Evolutionary conservation across 345 rosid species (phyloP).

Genomic region (Brassica rapa): DNA sequence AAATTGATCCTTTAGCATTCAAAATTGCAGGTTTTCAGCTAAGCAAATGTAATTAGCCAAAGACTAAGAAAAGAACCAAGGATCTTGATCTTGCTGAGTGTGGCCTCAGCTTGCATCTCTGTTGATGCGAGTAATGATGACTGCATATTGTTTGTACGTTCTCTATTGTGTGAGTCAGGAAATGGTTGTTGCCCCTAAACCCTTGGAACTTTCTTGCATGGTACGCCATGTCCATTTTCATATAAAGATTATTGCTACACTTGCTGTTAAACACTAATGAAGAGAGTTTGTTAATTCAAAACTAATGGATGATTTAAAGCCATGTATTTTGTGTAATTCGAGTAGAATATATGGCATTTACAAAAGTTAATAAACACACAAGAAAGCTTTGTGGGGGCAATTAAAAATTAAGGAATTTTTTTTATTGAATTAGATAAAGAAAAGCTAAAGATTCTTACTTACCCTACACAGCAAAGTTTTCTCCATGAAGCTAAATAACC

Average conservation of each 20-base stretch:
- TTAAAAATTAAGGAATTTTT: background rate
- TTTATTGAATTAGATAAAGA: constrained; percentile 17
- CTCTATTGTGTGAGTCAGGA: background rate
- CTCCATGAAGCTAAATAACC: constrained; percentile 36
- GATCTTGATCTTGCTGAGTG: constrained; percentile 11
- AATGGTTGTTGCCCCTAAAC: background rate
- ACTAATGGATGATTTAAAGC: background rate
- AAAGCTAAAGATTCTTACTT: constrained; percentile 39
- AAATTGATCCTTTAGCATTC: constrained; percentile 1
- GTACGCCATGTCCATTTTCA: background rate
- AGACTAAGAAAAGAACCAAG: background rate
- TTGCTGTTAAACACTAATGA: background rate
- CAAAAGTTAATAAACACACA: background rate
- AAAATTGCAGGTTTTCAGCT: constrained; percentile 19
- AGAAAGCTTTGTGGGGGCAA: background rate
- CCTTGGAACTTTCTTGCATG: constrained; percentile 5
- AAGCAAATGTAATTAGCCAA: constrained; percentile 1
- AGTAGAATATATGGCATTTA: background rate
- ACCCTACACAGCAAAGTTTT: constrained; percentile 35
- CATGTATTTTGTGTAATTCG: background rate
- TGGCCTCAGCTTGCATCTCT: constrained; percentile 21
- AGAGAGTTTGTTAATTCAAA: background rate
- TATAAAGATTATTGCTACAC: background rate
- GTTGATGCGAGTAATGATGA: background rate
- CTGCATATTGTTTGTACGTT: background rate